phyloP scores from a whole-genome alignment of 2,329 filamentous ascomycete genomes.

The Fusarium sp. region DNA sequence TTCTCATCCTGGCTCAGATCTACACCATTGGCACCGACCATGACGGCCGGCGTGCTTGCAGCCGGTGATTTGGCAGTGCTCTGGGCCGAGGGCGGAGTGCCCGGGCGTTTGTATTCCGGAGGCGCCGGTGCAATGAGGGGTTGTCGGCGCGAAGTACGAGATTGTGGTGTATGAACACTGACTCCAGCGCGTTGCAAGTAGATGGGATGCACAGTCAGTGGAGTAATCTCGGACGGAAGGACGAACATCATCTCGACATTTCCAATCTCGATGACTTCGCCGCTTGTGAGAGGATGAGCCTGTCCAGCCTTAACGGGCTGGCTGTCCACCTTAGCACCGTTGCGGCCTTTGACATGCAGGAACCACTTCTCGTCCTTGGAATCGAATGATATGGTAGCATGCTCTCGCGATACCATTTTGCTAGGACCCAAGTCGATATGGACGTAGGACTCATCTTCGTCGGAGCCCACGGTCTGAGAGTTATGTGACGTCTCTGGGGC shows the following conservation, averaged over 20 bases:
- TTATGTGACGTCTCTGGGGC: constrained; percentile 61
- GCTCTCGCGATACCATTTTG: constrained; percentile 81
- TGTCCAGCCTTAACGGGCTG: constrained; percentile 72
- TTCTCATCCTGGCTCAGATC: constrained; percentile 85
- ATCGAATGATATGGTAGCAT: constrained; percentile 79
- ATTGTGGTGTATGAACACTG: constrained; percentile 44
- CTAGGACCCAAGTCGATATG: constrained; percentile 90
- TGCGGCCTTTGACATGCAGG: constrained; percentile 87
- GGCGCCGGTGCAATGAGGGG: constrained; percentile 67
- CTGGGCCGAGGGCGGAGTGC: constrained; percentile 64
- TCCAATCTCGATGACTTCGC: constrained; percentile 90
- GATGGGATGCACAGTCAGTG: constrained; percentile 72
- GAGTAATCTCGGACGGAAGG: constrained; percentile 76
- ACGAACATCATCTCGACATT: constrained; percentile 99
- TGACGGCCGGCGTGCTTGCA: constrained; percentile 49
- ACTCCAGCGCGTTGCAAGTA: constrained; percentile 76
- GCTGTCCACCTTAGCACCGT: constrained; percentile 88
- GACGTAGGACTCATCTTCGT: constrained; percentile 62
- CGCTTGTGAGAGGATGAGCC: constrained; percentile 76
- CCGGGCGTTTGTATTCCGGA: constrained; percentile 67
- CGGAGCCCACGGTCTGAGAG: constrained; percentile 52
- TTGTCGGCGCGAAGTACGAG: constrained; percentile 47
- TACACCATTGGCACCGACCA: constrained; percentile 62
- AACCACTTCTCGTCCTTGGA: constrained; percentile 78
- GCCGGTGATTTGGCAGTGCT: constrained; percentile 47